Percentiles rank a stretch among this genome's conserved stretches.
These are phyloP conservation scores for Gossypium rotundifolium DNA, from an alignment of 345 rosid species.

Conservation along the genomic window DNA sequence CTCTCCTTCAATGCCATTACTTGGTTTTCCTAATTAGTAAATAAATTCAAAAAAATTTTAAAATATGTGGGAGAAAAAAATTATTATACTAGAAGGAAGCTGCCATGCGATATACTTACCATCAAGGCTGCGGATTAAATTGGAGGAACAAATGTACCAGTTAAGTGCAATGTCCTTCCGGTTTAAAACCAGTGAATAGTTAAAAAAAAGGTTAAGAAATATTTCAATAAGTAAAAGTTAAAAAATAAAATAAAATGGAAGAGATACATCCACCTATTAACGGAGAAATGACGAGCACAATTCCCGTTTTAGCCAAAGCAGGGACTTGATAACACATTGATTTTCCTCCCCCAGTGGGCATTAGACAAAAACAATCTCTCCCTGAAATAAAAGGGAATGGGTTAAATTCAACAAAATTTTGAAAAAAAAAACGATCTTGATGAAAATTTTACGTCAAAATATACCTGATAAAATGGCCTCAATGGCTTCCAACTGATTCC, in stretches of 20 bases:
- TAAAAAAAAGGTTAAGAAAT: slow-evolving; percentile 1
- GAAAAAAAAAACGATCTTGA: background rate
- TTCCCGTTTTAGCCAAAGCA: slow-evolving; percentile 77
- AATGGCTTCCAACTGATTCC: slow-evolving; percentile 84
- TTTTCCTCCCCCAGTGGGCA: slow-evolving; percentile 99
- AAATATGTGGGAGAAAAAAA: background rate
- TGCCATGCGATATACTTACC: slow-evolving; percentile 38
- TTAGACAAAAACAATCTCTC: slow-evolving; percentile 88
- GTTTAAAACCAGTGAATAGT: slow-evolving; percentile 2
- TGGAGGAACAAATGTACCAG: slow-evolving; percentile 18
- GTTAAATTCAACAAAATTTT: background rate
- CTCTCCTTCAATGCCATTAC: slow-evolving; percentile 80
- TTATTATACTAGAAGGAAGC: background rate
- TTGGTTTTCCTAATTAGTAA: slow-evolving; percentile 70
- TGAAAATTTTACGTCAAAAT: background rate
- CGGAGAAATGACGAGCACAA: slow-evolving; percentile 92
- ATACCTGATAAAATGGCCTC: slow-evolving; percentile 77
- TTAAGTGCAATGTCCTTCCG: slow-evolving; percentile 13
- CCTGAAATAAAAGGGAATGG: slow-evolving; percentile 25
- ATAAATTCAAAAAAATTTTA: background rate
- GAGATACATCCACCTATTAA: slow-evolving; percentile 54
- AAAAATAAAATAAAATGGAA: background rate
- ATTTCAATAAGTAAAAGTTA: background rate
- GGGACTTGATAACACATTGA: slow-evolving; percentile 97
- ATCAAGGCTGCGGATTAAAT: slow-evolving; percentile 62